Evolutionary conservation across 1,139 yeast genomes (phyloP), one percentile per base, ranked within the genome.

Genomic region (Yamadazyma atlantica): DNA sequence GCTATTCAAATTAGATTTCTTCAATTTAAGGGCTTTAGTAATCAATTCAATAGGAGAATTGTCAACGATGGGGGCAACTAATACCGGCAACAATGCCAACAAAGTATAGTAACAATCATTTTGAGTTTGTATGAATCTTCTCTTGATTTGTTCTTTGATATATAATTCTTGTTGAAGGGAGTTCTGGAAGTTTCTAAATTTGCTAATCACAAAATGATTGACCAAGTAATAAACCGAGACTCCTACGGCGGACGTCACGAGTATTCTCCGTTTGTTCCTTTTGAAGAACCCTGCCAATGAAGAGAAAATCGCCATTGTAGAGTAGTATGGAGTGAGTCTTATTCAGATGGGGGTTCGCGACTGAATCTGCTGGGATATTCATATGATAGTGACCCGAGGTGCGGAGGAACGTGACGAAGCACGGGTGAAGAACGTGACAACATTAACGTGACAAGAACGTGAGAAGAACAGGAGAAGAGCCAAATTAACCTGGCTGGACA

Each of bases 91-190:
- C 48, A 92, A 72, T 8, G 95, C 92, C 57, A 86, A 71, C 41
- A 90, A 79, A 0, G 97, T 90, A 62, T 81, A 82, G 39, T 86
- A 75, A 35, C 96, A 87, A 62, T 92, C 97, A 51, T 83, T 84
- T 55, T 90, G 97, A 15, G 96, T 92, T 64, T 89, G 97, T 38
- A 85, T 80, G 55, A 89, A 92, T 44, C 96, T 66, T 48, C 81
- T 62, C 47, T 71, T 74, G 39, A 84, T 83, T 51, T 85, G 95
- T 54, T 87, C 96, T 51, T 83, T 80, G 37, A 89, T 83, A 42
- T 83, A 78, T 40, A 84, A 76, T 61, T 88, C 95, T 50, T 85
- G 86, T 41, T 78, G 73, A 41, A 88, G 63, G 34, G 82, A 71
- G 47, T 82, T 78, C 55, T 84, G 90, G 49, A 84, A 75, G 55